A percentile compares a stretch with the other conserved stretches of the same genome.
phyloP scores from a whole-genome alignment of 2,329 filamentous ascomycete genomes.

The Aspergillus pseudoviridinutans region DNA sequence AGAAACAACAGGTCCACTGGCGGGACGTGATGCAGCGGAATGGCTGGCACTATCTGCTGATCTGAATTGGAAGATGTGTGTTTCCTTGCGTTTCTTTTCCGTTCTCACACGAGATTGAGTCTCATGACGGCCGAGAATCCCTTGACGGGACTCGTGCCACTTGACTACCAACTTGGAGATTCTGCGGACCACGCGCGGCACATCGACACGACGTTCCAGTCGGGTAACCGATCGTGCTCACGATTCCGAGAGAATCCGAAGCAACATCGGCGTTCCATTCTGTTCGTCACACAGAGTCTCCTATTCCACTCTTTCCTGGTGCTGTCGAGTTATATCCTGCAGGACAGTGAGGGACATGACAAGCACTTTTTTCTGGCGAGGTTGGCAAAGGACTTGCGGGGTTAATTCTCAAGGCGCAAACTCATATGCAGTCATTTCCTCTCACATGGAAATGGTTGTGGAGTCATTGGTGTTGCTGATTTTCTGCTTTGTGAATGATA shows the following conservation, averaged over 20 bases:
- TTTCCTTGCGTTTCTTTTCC: neutral
- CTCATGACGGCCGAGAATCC: constrained; percentile 11
- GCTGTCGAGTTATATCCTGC: neutral
- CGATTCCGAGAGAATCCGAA: neutral
- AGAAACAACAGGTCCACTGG: constrained; percentile 76
- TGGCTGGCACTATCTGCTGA: constrained; percentile 87
- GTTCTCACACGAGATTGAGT: constrained; percentile 12
- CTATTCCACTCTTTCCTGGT: neutral
- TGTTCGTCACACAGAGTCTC: neutral
- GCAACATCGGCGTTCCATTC: neutral
- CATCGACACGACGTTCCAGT: neutral
- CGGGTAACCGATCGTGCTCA: neutral
- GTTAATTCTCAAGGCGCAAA: neutral
- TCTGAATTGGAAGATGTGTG: constrained; percentile 51
- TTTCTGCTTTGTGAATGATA: neutral
- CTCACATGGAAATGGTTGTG: neutral
- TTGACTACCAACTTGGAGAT: constrained; percentile 14
- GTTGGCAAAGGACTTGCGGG: neutral
- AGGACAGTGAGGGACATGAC: neutral
- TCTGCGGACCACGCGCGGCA: neutral
- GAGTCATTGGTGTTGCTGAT: neutral
- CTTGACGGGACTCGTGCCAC: constrained; percentile 19
- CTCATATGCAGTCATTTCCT: neutral
- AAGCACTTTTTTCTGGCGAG: neutral
- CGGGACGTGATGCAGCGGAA: constrained; percentile 88